Evolutionary conservation across 371 early-diverging fungal species (phyloP).

Genomic region (Circinella umbellata): DNA sequence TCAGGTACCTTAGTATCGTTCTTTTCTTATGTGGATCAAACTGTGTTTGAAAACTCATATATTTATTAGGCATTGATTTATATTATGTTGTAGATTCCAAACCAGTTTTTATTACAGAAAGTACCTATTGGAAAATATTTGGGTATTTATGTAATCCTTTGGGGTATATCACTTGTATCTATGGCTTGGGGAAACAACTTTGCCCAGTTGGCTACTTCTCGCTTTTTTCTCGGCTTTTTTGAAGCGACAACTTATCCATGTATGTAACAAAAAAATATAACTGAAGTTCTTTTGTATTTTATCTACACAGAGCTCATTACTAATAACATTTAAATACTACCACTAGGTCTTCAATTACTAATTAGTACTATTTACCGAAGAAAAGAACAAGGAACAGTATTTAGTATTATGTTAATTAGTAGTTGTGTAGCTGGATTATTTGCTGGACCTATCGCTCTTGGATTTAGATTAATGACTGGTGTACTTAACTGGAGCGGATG

Average conservation of each 20-base stretch:
- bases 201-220: slow-evolving; percentile 30
- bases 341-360: slow-evolving; percentile 16
- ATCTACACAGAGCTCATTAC: too few species aligned
- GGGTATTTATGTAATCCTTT: slow-evolving; percentile 26
- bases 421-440: slow-evolving; percentile 28
- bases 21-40: too few species aligned
- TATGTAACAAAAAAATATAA: not conserved
- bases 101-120: slow-evolving; percentile 32
- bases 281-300: too few species aligned
- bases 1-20: too few species aligned
- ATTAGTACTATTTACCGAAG: slow-evolving; percentile 40
- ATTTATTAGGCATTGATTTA: too few species aligned
- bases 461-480: not conserved
- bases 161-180: slow-evolving; percentile 29
- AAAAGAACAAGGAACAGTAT: slow-evolving; percentile 32
- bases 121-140: slow-evolving; percentile 27
- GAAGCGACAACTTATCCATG: slow-evolving; percentile 32
- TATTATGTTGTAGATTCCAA: slow-evolving; percentile 23
- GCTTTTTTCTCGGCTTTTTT: slow-evolving; percentile 34
- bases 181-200: slow-evolving; percentile 26
- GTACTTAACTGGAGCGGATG: too few species aligned
- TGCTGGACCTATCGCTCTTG: slow-evolving; percentile 42
- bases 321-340: too few species aligned
- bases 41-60: too few species aligned
- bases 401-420: slow-evolving; percentile 36